phyloP scores from a whole-genome alignment of 2,329 filamentous ascomycete genomes.

The Dothistroma pini region DNA sequence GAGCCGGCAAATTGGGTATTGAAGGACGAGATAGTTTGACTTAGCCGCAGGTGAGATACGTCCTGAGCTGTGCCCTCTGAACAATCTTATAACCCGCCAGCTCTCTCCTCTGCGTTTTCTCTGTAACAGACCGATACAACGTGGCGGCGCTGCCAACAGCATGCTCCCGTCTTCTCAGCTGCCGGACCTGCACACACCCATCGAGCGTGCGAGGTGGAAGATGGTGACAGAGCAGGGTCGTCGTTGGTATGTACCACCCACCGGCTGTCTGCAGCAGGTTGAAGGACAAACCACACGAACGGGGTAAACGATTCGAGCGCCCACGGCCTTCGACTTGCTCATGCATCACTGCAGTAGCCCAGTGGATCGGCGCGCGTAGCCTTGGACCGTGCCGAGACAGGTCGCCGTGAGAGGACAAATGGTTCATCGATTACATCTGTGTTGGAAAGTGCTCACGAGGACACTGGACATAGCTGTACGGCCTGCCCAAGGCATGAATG shows the following conservation, averaged over 20 bases:
- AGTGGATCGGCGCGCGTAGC: conserved; percentile 26
- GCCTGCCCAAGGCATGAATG: conserved; percentile 18
- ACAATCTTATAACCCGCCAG: conserved; percentile 19
- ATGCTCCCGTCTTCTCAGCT: conserved; percentile 18
- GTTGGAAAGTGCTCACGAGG: conserved; percentile 6
- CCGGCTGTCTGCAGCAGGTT: conserved; percentile 13
- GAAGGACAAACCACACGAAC: conserved; percentile 12
- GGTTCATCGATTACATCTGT: conserved; percentile 3
- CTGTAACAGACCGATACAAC: conserved; percentile 19
- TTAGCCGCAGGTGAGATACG: conserved; percentile 30
- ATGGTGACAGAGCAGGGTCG: conserved; percentile 4
- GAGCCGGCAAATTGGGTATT: conserved; percentile 28
- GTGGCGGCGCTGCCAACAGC: conserved; percentile 22
- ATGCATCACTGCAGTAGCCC: conserved; percentile 23
- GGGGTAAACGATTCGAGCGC: conserved; percentile 11
- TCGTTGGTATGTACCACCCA: conserved; percentile 19
- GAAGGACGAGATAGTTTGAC: conserved; percentile 23
- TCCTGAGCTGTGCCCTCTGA: conserved; percentile 16
- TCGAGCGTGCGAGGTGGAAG: conserved; percentile 5
- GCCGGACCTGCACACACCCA: conserved; percentile 16
- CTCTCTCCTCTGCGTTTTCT: conserved; percentile 16
- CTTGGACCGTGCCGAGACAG: conserved; percentile 21
- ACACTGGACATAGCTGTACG: not conserved
- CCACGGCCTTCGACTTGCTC: conserved; percentile 17
- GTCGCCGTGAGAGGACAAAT: conserved; percentile 10